Conservation (phyloP, 192 early-diverging fungal genomes). For the Gonapodya prolifera region DNA sequence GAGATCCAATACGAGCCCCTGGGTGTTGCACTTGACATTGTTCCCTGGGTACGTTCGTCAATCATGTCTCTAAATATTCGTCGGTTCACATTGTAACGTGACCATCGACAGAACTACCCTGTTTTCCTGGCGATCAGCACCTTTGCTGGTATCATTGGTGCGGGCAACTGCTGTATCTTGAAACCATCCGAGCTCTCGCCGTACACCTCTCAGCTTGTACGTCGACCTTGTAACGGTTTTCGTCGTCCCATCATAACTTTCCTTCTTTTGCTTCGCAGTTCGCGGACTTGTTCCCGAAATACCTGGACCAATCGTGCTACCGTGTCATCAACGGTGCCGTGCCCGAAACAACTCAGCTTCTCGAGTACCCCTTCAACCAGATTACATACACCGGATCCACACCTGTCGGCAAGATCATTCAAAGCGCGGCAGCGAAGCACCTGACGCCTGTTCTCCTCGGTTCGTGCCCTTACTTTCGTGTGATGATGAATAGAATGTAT, state of each 20-base stretch:
- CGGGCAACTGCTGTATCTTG: slow-evolving; percentile 70
- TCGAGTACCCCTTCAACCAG: slow-evolving; percentile 71
- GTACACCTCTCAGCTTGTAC: slow-evolving; percentile 46
- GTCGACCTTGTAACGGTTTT: background rate
- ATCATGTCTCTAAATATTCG: too few species aligned
- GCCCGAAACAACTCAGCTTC: slow-evolving; percentile 55
- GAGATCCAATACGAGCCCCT: slow-evolving; percentile 47
- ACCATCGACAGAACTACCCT: slow-evolving; percentile 39
- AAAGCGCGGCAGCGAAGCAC: slow-evolving; percentile 71
- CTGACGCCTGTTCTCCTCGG: slow-evolving; percentile 68
- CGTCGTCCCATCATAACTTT: background rate
- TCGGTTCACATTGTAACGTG: too few species aligned
- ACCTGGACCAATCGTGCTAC: slow-evolving; percentile 40
- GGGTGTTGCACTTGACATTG: slow-evolving; percentile 62
- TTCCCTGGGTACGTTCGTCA: slow-evolving; percentile 31
- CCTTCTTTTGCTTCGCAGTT: slow-evolving; percentile 32
- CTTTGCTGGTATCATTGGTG: slow-evolving; percentile 72
- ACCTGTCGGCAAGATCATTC: slow-evolving; percentile 66
- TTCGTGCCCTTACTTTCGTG: background rate
- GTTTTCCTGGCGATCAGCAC: slow-evolving; percentile 57
- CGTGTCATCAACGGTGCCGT: slow-evolving; percentile 65
- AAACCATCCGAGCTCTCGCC: slow-evolving; percentile 75
- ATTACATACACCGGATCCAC: slow-evolving; percentile 88
- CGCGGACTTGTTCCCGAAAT: slow-evolving; percentile 50
- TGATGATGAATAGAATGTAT: background rate